Evolutionary conservation across 2,329 filamentous ascomycete species (phyloP), one percentile per base, ranked within the genome.

Genomic region (Raffaelea arxii): DNA sequence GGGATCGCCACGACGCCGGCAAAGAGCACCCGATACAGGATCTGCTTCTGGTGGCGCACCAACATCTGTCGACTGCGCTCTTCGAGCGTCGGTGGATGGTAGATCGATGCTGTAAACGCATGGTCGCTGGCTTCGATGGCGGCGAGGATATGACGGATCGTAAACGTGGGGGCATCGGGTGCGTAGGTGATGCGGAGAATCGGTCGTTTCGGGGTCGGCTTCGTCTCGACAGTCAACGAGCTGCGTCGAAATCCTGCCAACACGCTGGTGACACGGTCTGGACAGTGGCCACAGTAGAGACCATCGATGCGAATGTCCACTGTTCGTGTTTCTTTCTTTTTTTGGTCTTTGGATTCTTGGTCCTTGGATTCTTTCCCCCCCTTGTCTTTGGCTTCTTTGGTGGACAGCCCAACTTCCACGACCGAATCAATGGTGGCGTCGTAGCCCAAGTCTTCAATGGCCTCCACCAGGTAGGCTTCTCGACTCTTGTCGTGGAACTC

Each of bases 41-140:
- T 75, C 25, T 81, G 74, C 22, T 69, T 74, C 56, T 83, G 78
- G 56, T 94, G 86, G 48, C 75, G 76, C 19, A 72, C 71, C 50
- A 86, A 82, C 59, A 95, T 86, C 35, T 72, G 68, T 52, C 77
- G 78, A 3, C 88, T 86, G 10, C 86, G 78, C 57, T 95, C 86
- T 62, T 95, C 90, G 4, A 95, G 74, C 0, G 83, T 89, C 1
- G 85, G 86, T 1, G 86, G 82, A 52, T 91, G 86, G 58, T 88
- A 82, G 12, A 96, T 76, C 2, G 75, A 79, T 1, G 82, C 77
- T 23, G 67, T 68, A 51, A 95, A 84, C 0, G 71, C 75, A 2
- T 74, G 66, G 55, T 94, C 84, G 6, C 77, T 71, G 5, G 72
- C 72, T 46, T 78, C 71, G 43, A 96, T 84, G 2, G 77, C 72